These are phyloP conservation scores for Fagus crenata DNA, from an alignment of 306 rosid species.

Conservation along the genomic window DNA sequence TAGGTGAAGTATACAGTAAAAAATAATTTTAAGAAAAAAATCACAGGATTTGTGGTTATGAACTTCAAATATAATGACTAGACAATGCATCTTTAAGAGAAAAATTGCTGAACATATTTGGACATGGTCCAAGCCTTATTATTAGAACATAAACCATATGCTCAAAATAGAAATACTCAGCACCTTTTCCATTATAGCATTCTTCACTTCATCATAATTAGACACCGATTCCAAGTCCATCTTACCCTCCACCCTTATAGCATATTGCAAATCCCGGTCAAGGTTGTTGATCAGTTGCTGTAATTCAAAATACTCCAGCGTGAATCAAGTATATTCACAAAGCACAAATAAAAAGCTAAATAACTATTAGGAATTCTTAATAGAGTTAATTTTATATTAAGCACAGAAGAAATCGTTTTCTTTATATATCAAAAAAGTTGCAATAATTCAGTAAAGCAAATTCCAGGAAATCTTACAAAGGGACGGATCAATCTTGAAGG, in stretches of 20 bases:
- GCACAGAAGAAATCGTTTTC: neutral
- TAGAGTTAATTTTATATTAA: constrained; percentile 21
- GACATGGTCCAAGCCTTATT: constrained; percentile 17
- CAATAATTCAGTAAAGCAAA: neutral
- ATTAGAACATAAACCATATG: constrained; percentile 11
- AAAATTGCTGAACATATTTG: constrained; percentile 16
- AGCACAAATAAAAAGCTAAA: constrained; percentile 1
- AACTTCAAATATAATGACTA: neutral
- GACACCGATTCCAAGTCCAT: constrained; percentile 77
- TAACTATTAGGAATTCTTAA: constrained; percentile 7
- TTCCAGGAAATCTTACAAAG: constrained; percentile 15
- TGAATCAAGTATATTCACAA: constrained; percentile 33
- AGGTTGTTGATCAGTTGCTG: constrained; percentile 86
- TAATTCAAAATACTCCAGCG: constrained; percentile 29
- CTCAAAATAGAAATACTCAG: constrained; percentile 27
- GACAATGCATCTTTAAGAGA: neutral
- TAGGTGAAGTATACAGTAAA: neutral
- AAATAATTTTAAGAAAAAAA: neutral
- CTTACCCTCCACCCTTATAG: constrained; percentile 90
- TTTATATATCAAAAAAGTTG: too few relatives aligned
- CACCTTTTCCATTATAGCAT: constrained; percentile 86
- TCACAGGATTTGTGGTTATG: neutral
- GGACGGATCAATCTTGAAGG: constrained; percentile 1
- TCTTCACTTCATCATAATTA: constrained; percentile 88
- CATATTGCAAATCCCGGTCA: constrained; percentile 95